Base-by-base conservation (phyloP, 225 moss, liverwort and hornwort species). In the Bryoerythrophyllum caledonicum region DNA sequence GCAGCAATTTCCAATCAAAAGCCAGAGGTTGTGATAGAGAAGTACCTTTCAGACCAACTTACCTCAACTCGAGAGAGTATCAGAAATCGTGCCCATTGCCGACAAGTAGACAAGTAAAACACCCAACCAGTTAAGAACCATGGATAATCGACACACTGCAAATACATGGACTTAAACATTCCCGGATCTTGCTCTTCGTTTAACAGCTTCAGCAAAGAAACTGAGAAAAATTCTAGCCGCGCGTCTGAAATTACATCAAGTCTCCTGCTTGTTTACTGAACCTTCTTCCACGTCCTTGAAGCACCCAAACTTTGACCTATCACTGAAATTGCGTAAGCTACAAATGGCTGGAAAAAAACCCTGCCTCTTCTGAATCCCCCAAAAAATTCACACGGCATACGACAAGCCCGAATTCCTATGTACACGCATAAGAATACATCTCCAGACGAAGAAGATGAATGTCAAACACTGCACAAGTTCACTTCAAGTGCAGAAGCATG, bases 381-480 rank as follows among this genome's bases (percentile, higher is more conserved):
- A 17, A 30, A 61, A 71, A 46, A 24, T 48, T 41, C 57, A 68
- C 38, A 70, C 65, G 54, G 34, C 37, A 65, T 34, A 54, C 26
- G 55, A 63, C 19, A 48, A 71, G 57, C 38, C 75, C 56, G 28
- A 21, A 62, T 48, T n/a, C 67, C 71, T 78, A 78, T 68, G 72
- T 81, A 81, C 85, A 81, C 51, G 34, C 48, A 72, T 62, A 26
- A 38, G 58, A 77, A 77, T 56, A 41, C 64, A 81, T 32, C 61
- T 69, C 74, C 56, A 21, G 48, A 57, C 51, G 41, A 24, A 66
- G 63, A 63, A 71, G 57, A 68, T 68, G 51, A 34, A 63, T 28
- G 57, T 28, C 64, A 41, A 70, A 67, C 58, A 76, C 32, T 63
- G 76, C 58, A 76, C 51, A 46, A 48, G 48, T 57, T 63, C 72